phyloP scores from a whole-genome alignment of 1,284 basidiomycete species.

The Melampsora americana region DNA sequence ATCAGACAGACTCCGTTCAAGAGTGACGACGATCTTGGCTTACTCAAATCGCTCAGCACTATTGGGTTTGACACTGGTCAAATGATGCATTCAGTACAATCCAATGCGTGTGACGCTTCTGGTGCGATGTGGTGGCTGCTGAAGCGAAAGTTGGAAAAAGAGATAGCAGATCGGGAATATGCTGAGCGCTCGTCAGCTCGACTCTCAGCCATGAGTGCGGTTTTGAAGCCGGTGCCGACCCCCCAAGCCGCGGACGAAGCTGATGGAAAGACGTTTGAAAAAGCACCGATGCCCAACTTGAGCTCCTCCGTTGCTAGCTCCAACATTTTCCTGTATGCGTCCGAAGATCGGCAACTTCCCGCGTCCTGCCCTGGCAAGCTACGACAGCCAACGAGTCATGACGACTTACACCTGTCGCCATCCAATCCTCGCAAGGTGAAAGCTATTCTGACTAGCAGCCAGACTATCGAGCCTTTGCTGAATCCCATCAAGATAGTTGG shows the following conservation, averaged over 20 bases:
- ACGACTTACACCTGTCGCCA: neutral
- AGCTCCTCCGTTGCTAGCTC: neutral
- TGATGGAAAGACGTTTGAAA: neutral
- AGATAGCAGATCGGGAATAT: constrained; percentile 24
- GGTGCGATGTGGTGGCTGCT: constrained; percentile 97
- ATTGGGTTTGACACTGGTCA: constrained; percentile 91
- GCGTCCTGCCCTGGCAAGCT: neutral
- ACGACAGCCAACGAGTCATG: neutral
- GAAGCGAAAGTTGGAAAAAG: constrained; percentile 64
- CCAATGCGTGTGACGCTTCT: constrained; percentile 85
- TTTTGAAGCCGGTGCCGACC: neutral
- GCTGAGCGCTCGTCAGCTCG: constrained; percentile 9
- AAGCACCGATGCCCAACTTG: neutral
- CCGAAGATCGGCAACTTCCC: neutral
- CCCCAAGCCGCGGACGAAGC: neutral
- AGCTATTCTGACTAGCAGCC: neutral
- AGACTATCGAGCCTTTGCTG: neutral
- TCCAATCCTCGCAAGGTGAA: neutral
- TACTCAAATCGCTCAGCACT: constrained; percentile 70
- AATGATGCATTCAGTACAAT: constrained; percentile 84
- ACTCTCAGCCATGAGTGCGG: neutral
- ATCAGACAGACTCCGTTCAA: constrained; percentile 27
- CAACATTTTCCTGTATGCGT: neutral
- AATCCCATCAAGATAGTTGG: neutral
- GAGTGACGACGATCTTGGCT: constrained; percentile 64